Base-by-base conservation (phyloP, 768 basidiomycete genomes). In the Lactifluus echinatus region DNA sequence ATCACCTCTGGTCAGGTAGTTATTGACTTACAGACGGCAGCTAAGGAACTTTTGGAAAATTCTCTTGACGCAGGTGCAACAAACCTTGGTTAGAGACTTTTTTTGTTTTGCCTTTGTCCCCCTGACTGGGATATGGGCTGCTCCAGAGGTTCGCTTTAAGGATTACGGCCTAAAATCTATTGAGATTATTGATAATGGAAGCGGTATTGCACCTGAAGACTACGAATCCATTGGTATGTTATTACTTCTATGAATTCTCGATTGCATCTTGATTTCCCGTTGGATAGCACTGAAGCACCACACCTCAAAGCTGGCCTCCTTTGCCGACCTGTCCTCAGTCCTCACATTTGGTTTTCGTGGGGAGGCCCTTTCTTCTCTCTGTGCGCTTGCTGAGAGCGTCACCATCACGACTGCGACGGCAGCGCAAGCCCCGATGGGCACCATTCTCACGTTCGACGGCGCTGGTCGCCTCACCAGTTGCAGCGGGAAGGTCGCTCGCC, bases 11-110 rank as follows among this genome's bases (percentile, higher is more conserved):
- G 95, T 2, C 96, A 98, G 69, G 95, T 98, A 45, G 88, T 98
- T 1, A 77, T 94, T 26, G 93, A 96, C 68, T 79, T 98, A 0
- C 92, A 93, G 67, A 89, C 88, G 0, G 92, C 93, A 1, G 85
- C 97, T 57, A 99, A 98, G 68, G 96, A 99, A 69, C 81, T 98
- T 8, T 81, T 99, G 2, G 96, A 99, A 72, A 99, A 99, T 68
- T 89, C 91, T 56, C 73, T 97, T 28, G 96, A 99, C 69, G 93
- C 96, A 1, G 88, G 87, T 0, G 90, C 93, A 0, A 93, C 88
- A 0, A 83, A 73, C 62, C 81, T 99, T 40, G 94, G 95, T 89
- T 44, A 29, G 84, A 65, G 19, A 26, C 24, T 2, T 23, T 33
- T 23, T 12, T 37, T 2, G 17, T 26, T 59, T 29, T 21, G 0